A percentile compares a stretch with the other conserved stretches of the same genome.
These are phyloP conservation scores for Fusarium nanum DNA, from an alignment of 2,329 filamentous ascomycete species.

Conservation along the genomic window DNA sequence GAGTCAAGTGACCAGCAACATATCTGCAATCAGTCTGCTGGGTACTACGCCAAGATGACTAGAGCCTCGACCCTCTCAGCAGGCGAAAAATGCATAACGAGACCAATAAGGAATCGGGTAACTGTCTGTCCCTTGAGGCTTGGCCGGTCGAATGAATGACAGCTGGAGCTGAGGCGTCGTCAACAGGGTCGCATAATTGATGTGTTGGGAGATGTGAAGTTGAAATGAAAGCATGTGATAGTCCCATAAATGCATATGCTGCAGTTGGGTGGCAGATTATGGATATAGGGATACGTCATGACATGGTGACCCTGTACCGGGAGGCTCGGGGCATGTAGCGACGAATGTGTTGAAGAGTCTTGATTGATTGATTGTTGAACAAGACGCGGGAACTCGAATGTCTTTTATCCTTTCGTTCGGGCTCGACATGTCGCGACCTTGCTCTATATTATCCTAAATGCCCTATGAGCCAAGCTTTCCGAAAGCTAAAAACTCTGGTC, in stretches of 20 bases:
- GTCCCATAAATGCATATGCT: conserved; percentile 42
- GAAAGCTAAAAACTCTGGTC: conserved; percentile 32
- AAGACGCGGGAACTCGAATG: conserved; percentile 4
- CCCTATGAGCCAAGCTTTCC: conserved; percentile 8
- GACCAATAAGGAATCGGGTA: conserved; percentile 21
- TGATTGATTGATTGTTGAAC: conserved; percentile 13
- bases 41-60: conserved; percentile 36
- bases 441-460: not conserved
- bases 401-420: conserved; percentile 20
- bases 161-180: conserved; percentile 32
- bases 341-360: conserved; percentile 28
- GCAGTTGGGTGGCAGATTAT: conserved; percentile 24
- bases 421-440: not conserved
- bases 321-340: conserved; percentile 28
- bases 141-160: conserved; percentile 12
- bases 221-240: conserved; percentile 45
- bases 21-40: conserved; percentile 32
- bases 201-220: conserved; percentile 27
- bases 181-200: conserved; percentile 26
- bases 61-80: conserved; percentile 18
- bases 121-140: conserved; percentile 23
- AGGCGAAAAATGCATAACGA: not conserved
- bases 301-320: conserved; percentile 27
- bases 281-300: conserved; percentile 39
- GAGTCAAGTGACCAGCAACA: conserved; percentile 31